Conservation (phyloP, 73 alveolate genomes). For the Stentor roeselii region DNA sequence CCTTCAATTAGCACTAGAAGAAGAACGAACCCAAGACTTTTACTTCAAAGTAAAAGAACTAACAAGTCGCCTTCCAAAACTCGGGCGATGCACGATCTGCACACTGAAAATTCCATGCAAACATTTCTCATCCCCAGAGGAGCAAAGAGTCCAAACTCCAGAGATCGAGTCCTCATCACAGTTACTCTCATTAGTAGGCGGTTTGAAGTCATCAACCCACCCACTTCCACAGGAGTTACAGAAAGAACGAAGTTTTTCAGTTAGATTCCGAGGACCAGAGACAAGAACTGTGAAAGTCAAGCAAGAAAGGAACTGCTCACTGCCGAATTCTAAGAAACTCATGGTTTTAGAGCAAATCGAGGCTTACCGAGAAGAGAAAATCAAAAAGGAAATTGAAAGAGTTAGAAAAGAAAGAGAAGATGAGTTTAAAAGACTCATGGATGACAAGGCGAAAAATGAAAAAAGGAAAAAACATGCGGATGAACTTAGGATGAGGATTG, state of each 20-base stretch:
- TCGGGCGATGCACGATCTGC: neutral
- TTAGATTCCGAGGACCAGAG: neutral
- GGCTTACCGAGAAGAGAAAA: neutral
- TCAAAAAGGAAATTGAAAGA: neutral
- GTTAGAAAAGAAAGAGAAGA: neutral
- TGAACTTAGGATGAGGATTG: neutral
- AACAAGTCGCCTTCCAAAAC: neutral
- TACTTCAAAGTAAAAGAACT: neutral
- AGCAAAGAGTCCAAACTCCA: neutral
- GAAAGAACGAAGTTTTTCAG: neutral
- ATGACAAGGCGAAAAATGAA: neutral
- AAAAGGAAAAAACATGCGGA: neutral
- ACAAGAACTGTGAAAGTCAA: neutral
- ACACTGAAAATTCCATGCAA: neutral
- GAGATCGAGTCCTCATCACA: neutral
- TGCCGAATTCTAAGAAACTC: neutral
- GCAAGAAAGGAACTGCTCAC: neutral
- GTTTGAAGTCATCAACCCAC: neutral
- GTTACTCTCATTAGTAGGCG: neutral
- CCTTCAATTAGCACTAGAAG: slow-evolving; percentile 12
- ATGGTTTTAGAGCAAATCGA: neutral
- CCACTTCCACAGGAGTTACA: neutral
- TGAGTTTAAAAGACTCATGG: neutral
- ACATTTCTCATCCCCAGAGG: neutral
- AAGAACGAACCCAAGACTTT: neutral